phyloP scores from a whole-genome alignment of 441 rosid species.

The Lepidium campestre region DNA sequence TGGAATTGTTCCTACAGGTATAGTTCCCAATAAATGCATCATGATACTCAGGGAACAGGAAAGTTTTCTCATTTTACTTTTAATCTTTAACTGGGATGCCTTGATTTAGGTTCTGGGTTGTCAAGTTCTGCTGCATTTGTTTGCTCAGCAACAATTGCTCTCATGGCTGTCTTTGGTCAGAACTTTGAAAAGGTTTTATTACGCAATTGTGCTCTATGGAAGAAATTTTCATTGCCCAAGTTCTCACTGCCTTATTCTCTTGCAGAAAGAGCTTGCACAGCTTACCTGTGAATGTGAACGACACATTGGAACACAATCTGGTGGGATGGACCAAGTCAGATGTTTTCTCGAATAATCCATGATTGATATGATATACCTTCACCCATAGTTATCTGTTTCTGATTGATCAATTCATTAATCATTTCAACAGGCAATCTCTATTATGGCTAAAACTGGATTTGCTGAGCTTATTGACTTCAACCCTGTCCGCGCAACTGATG shows the following conservation, averaged over 20 bases:
- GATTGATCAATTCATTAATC: background rate
- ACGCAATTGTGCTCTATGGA: background rate
- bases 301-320: constrained; percentile 96
- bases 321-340: constrained; percentile 96
- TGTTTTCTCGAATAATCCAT: background rate
- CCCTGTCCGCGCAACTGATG: constrained; percentile 91
- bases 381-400: background rate
- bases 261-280: constrained; percentile 91
- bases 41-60: background rate
- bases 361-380: background rate
- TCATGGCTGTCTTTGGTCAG: constrained; percentile 74
- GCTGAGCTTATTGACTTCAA: constrained; percentile 99
- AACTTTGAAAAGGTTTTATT: constrained; percentile 67
- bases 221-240: background rate
- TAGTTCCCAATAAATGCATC: background rate
- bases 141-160: constrained; percentile 85
- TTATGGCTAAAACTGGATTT: constrained; percentile 92
- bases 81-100: background rate
- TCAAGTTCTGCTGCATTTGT: constrained; percentile 99
- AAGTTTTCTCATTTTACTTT: background rate
- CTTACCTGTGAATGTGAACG: constrained; percentile 90
- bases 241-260: background rate
- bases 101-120: constrained; percentile 77
- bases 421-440: constrained; percentile 75
- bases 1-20: constrained; percentile 96